phyloP scores from a whole-genome alignment of 257 asterid species.

The Marsdenia floribunda region DNA sequence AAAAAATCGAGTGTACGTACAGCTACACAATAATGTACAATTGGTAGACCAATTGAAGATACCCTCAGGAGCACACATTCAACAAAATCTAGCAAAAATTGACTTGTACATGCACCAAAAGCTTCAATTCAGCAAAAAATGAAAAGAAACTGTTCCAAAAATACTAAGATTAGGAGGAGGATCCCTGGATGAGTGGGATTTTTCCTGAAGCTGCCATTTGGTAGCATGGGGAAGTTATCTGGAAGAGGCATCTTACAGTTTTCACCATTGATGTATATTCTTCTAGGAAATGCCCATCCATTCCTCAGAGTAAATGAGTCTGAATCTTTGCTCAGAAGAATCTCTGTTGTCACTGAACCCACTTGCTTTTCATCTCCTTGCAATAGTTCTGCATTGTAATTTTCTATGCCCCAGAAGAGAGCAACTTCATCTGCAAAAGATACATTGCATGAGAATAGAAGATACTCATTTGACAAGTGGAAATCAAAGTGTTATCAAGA shows the following conservation, averaged over 20 bases:
- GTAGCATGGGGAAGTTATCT: constrained; percentile 52
- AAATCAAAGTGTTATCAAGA: neutral
- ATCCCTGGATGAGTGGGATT: constrained; percentile 2
- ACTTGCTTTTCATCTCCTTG: constrained; percentile 32
- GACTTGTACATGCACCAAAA: neutral
- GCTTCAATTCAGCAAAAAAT: neutral
- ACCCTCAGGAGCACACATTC: neutral
- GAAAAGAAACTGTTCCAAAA: constrained; percentile 15
- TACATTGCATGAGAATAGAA: neutral
- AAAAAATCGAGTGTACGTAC: no score
- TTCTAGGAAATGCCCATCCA: constrained; percentile 77
- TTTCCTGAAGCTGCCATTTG: constrained; percentile 34
- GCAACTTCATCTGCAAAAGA: constrained; percentile 57
- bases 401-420: constrained; percentile 60
- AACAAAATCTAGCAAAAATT: neutral
- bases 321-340: constrained; percentile 48
- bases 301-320: constrained; percentile 47
- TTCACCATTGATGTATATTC: constrained; percentile 66
- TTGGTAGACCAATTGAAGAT: neutral
- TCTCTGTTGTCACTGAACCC: constrained; percentile 60
- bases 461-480: neutral
- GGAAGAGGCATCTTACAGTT: constrained; percentile 70
- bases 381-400: constrained; percentile 35
- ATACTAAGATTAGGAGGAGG: constrained; percentile 19
- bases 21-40: neutral